A percentile compares a stretch with the other conserved stretches of the same genome.
These are phyloP conservation scores for Blastobotrys apis DNA, from an alignment of 1,139 yeast species.

Conservation along the genomic window DNA sequence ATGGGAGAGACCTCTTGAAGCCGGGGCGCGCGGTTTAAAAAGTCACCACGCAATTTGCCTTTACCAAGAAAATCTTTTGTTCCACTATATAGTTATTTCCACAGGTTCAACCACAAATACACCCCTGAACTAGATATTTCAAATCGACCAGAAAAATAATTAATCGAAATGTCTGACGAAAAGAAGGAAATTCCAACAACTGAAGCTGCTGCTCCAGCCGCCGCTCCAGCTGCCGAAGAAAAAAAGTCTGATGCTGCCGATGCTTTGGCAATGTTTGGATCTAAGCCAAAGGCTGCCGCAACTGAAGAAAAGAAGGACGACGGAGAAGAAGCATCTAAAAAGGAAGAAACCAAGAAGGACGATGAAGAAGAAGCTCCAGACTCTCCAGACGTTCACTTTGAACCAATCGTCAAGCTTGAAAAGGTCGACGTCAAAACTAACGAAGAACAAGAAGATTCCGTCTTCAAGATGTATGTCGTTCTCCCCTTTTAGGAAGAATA, in stretches of 20 bases:
- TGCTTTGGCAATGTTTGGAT: slow-evolving; percentile 18
- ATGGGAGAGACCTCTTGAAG: not conserved
- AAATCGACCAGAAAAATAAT: not conserved
- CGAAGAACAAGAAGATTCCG: slow-evolving; percentile 91
- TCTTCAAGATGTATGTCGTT: slow-evolving; percentile 58
- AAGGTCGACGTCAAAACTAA: slow-evolving; percentile 95
- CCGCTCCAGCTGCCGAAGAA: slow-evolving; percentile 17
- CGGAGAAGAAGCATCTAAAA: slow-evolving; percentile 30
- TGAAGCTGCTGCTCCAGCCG: slow-evolving; percentile 8
- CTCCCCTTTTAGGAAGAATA: too few species aligned
- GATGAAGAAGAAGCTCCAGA: slow-evolving; percentile 62
- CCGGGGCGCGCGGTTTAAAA: too few species aligned
- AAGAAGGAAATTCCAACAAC: slow-evolving; percentile 19
- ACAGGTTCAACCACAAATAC: too few species aligned
- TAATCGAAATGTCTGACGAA: slow-evolving; percentile 15
- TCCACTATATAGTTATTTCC: too few species aligned
- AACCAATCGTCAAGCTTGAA: slow-evolving; percentile 91
- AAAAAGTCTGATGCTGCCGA: slow-evolving; percentile 6
- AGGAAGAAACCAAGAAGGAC: slow-evolving; percentile 19
- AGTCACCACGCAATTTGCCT: slow-evolving; percentile 7
- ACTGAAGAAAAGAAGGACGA: slow-evolving; percentile 30
- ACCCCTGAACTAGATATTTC: too few species aligned
- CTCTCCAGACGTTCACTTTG: slow-evolving; percentile 92
- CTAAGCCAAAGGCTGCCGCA: slow-evolving; percentile 26
- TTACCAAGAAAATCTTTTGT: not conserved